These are phyloP conservation scores for Pythium periplocum DNA, from an alignment of 352 stramenopile genomes.

Conservation along the genomic window DNA sequence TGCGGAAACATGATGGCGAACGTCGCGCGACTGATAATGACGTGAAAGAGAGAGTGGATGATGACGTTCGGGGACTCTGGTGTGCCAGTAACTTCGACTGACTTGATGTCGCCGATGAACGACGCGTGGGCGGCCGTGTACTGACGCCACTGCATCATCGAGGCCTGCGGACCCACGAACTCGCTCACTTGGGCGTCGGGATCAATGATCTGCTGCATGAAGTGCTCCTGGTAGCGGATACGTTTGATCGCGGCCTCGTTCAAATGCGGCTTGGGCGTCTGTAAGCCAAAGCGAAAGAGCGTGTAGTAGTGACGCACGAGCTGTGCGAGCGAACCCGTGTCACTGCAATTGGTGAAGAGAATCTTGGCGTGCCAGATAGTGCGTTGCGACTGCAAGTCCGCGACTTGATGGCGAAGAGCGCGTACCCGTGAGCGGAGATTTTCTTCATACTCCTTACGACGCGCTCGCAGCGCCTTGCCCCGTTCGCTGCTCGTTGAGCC, in stretches of 20 bases:
- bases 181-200: constrained; percentile 3
- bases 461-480: neutral
- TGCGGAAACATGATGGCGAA: constrained; percentile 20
- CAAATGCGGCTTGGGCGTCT: neutral
- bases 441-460: constrained; percentile 3
- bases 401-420: constrained; percentile 3
- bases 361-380: constrained; percentile 3
- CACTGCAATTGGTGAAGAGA: constrained; percentile 2
- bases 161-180: neutral
- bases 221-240: constrained; percentile 3
- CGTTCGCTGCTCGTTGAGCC: constrained; percentile 3
- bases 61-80: neutral
- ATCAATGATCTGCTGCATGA: constrained; percentile 8
- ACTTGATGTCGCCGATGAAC: neutral
- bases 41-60: neutral
- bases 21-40: constrained; percentile 4
- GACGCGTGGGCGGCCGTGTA: constrained; percentile 5
- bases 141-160: constrained; percentile 11
- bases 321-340: constrained; percentile 7
- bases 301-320: constrained; percentile 5
- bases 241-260: neutral
- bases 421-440: neutral
- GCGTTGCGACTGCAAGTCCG: neutral
- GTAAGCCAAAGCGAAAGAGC: constrained; percentile 7
- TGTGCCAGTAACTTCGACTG: neutral